phyloP scores from a whole-genome alignment of 257 asterid species.

The Solanum neorickii region DNA sequence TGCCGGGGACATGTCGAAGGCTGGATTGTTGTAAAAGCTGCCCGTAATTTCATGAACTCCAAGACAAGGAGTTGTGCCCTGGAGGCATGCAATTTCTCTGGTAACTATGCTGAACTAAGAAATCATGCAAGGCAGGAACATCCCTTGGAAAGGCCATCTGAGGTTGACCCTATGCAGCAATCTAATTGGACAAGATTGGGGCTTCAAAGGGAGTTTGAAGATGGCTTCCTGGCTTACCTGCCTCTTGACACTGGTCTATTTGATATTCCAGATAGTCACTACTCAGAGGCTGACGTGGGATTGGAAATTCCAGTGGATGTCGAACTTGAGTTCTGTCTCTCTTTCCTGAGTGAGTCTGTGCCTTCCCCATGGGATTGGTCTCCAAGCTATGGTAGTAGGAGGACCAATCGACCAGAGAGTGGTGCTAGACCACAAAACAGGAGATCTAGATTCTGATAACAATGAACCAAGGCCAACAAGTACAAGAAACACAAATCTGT shows the following conservation, averaged over 20 bases:
- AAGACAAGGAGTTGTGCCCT: conserved; percentile 46
- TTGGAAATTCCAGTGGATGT: not conserved
- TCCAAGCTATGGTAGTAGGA: not conserved
- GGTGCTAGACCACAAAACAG: not conserved
- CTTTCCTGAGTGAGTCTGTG: conserved; percentile 13
- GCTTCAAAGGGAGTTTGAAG: conserved; percentile 41
- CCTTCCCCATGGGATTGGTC: not conserved
- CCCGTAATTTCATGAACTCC: conserved; percentile 40
- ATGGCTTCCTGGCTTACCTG: conserved; percentile 8
- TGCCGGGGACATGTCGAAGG: conserved; percentile 53
- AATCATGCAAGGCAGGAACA: conserved; percentile 70
- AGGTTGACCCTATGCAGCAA: conserved; percentile 29
- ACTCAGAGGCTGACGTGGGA: conserved; percentile 16
- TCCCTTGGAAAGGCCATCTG: conserved; percentile 49
- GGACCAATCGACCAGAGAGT: not conserved
- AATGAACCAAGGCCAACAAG: not conserved
- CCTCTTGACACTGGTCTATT: conserved; percentile 14
- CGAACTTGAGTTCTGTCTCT: conserved; percentile 19
- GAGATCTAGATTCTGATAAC: not conserved
- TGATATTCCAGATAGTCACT: conserved; percentile 21
- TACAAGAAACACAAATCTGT: not conserved
- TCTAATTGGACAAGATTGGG: conserved; percentile 46
- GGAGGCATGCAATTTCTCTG: conserved; percentile 49
- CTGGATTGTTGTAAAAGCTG: conserved; percentile 29
- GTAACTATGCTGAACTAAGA: conserved; percentile 46